phyloP scores from a whole-genome alignment of 164 flowering plant genomes.

The Piper betle region DNA sequence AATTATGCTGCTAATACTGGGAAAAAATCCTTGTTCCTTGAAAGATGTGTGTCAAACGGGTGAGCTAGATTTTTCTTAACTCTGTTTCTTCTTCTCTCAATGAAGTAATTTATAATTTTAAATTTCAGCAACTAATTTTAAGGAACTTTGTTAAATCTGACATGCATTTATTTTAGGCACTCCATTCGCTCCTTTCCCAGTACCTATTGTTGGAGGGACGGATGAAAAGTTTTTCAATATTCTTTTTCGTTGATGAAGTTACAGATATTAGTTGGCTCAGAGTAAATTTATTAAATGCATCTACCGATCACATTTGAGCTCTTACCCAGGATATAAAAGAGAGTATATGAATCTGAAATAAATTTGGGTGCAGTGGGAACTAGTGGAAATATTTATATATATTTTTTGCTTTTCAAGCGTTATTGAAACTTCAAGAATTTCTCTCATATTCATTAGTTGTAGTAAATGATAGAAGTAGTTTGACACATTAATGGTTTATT shows the following conservation, averaged over 20 bases:
- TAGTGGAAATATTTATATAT: background rate
- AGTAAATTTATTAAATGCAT: too few species aligned
- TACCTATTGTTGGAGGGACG: background rate
- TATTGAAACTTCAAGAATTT: background rate
- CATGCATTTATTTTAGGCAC: background rate
- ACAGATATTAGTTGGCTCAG: too few species aligned
- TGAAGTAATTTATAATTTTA: background rate
- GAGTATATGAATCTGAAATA: too few species aligned
- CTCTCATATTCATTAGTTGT: background rate
- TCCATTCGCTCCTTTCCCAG: background rate
- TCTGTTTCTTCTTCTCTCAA: background rate
- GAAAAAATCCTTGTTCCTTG: constrained; percentile 66
- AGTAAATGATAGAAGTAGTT: background rate
- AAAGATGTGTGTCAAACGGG: constrained; percentile 80
- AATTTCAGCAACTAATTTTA: background rate
- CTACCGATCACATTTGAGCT: background rate
- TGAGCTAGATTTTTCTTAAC: constrained; percentile 8
- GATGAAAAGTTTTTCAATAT: too few species aligned
- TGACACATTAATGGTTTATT: background rate
- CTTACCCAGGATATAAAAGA: too few species aligned
- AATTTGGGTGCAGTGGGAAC: background rate
- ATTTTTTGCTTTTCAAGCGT: background rate
- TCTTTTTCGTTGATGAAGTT: too few species aligned
- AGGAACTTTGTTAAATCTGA: background rate
- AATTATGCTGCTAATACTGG: constrained; percentile 90